Conservation (phyloP, 2,329 filamentous ascomycete genomes). For the Penicillium sp. region DNA sequence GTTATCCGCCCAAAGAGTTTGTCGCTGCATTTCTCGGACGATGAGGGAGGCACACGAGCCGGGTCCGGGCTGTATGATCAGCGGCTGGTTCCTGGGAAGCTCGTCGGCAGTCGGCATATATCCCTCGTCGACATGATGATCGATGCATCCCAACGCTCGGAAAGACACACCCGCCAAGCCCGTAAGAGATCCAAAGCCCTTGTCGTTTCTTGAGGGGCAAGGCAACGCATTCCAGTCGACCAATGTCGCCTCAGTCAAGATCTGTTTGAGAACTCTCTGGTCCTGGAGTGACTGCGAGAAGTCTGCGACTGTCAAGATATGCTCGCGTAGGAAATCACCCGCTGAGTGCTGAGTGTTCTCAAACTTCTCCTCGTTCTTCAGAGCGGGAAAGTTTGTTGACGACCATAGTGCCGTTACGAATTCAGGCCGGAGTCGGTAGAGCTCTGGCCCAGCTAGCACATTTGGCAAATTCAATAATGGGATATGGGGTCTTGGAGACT, state of each 20-base stretch:
- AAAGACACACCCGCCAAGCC: conserved; percentile 45
- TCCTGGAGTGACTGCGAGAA: conserved; percentile 29
- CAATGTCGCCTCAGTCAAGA: conserved; percentile 34
- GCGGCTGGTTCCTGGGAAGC: conserved; percentile 46
- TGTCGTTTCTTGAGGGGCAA: conserved; percentile 46
- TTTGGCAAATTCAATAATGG: conserved; percentile 61
- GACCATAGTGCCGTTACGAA: conserved; percentile 59
- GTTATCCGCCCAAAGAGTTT: conserved; percentile 36
- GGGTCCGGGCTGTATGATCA: conserved; percentile 54
- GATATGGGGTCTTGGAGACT: conserved; percentile 50
- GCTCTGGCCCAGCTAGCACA: conserved; percentile 46
- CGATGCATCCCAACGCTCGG: conserved; percentile 57
- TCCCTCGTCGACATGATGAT: conserved; percentile 64
- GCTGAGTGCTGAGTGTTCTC: conserved; percentile 27
- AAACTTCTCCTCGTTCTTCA: conserved; percentile 23
- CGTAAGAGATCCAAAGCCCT: conserved; percentile 51
- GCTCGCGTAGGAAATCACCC: conserved; percentile 30
- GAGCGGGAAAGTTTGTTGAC: conserved; percentile 36
- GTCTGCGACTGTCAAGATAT: conserved; percentile 45
- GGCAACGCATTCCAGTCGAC: conserved; percentile 52
- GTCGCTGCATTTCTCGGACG: conserved; percentile 52
- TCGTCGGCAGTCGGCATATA: conserved; percentile 45
- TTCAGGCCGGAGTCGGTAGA: conserved; percentile 59
- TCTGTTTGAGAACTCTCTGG: not conserved
- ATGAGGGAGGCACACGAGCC: conserved; percentile 64